Base-by-base conservation (phyloP, 2,329 filamentous ascomycete species). In the Aureobasidium sp. region DNA sequence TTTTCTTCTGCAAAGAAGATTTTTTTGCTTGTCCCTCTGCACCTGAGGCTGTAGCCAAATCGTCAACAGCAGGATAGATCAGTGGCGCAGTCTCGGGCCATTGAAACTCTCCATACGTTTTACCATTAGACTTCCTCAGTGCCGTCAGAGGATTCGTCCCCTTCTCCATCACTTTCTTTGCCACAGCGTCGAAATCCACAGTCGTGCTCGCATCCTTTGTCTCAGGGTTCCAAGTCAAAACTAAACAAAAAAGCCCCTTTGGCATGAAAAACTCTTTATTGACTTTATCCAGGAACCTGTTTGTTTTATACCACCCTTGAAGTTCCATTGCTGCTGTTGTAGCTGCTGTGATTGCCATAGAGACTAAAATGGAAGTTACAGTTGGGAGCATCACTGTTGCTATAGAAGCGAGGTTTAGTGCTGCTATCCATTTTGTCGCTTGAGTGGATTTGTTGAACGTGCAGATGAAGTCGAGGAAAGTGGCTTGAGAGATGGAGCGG, bases 191-290 rank as follows among this genome's bases (percentile, higher is more conserved):
- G 16, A 79, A 66, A 4, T 68, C 64, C 4, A 64, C 62, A 16
- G 13, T 29, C 13, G 41, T 37, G 15, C 37, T 36, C 2, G 54
- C 37, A 15, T 48, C 53, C 5, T 11, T 1, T 3, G 60, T 62
- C 5, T 70, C 65, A 0, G 68, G 49, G 36, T 71, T 71, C 64
- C 71, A 72, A 41, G 68, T 70, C 53, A 86, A 78, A 41, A 87
- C 74, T 21, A 83, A 72, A 63, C 76, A 79, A 69, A 79, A 82
- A 0, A 86, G 74, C 0, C 83, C 83, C 1, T 77, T 77, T 0
- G 84, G 83, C 50, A 75, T 77, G 69, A 86, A 87, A 63, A 84
- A 78, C 3, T 80, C 74, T 10, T 78, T 74, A 66, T 86, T 86
- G 66, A 84, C 76, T 37, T 74, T 71, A 65, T 84, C 78, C 16